Conservation (phyloP, 345 rosid genomes). For the Lepidium aucheri region DNA sequence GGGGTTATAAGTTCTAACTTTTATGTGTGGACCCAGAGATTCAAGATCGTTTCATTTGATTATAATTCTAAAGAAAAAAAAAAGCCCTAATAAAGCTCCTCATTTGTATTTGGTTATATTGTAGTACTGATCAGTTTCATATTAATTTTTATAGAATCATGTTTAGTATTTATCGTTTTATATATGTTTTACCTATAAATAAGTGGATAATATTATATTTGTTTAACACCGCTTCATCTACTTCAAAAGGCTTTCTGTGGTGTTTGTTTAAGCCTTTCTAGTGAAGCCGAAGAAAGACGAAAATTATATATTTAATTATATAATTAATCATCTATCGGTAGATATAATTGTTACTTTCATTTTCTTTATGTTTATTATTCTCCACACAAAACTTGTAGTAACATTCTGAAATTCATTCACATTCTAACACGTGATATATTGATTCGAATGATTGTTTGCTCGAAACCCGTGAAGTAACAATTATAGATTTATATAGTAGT, state of each 20-base stretch:
- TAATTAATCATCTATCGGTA: neutral
- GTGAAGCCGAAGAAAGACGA: constrained; percentile 20
- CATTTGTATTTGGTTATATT: neutral
- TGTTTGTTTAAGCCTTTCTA: constrained; percentile 18
- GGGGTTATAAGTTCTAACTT: constrained; percentile 13
- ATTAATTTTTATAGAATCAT: neutral
- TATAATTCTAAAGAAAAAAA: neutral
- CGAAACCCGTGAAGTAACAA: neutral
- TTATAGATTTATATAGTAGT: neutral
- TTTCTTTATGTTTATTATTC: neutral
- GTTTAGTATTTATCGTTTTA: neutral
- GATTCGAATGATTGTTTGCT: neutral
- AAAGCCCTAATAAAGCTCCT: neutral
- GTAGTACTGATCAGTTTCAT: neutral
- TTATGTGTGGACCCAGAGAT: constrained; percentile 13
- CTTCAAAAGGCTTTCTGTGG: constrained; percentile 14
- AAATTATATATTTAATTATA: neutral
- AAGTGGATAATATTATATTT: neutral
- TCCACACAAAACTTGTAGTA: neutral
- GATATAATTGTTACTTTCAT: neutral
- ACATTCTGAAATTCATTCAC: neutral
- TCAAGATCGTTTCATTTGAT: constrained; percentile 1
- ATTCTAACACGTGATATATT: neutral
- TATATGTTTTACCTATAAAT: neutral
- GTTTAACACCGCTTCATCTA: neutral